These are phyloP conservation scores for Populus trichocarpa DNA, from an alignment of 441 rosid genomes.

Conservation along the genomic window DNA sequence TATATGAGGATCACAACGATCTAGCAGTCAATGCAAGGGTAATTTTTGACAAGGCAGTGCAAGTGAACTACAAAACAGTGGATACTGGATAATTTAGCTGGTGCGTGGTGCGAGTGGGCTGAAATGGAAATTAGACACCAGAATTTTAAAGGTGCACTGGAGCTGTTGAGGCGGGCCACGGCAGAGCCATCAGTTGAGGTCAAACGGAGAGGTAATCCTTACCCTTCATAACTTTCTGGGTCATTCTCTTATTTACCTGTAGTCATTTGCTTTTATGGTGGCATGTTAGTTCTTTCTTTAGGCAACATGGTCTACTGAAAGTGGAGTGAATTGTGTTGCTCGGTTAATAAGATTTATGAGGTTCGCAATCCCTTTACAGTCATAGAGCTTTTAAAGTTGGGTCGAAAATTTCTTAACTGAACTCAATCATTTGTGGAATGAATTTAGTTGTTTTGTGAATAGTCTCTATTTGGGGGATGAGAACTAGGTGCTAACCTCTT, in stretches of 20 bases:
- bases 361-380: neutral
- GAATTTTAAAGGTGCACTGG: conserved; percentile 78
- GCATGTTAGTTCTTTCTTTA: neutral
- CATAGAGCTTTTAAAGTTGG: neutral
- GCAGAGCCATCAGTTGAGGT: conserved; percentile 97
- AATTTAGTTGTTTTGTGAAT: neutral
- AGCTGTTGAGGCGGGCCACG: conserved; percentile 84
- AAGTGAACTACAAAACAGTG: conserved; percentile 74
- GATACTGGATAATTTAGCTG: conserved; percentile 72
- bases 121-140: conserved; percentile 90
- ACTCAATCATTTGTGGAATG: neutral
- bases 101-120: conserved; percentile 97
- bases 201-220: conserved; percentile 66
- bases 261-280: neutral
- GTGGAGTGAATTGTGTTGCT: too few relatives aligned
- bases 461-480: neutral
- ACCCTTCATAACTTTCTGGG: neutral
- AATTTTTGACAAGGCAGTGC: conserved; percentile 92
- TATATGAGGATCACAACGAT: conserved; percentile 78
- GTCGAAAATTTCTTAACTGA: neutral
- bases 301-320: neutral
- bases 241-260: neutral
- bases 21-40: conserved; percentile 66
- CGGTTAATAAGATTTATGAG: too few relatives aligned
- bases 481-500: conserved; percentile 10